Evolutionary conservation across 495 filamentous ascomycete genomes (phyloP).

Genomic region (Neurospora cerealis): DNA sequence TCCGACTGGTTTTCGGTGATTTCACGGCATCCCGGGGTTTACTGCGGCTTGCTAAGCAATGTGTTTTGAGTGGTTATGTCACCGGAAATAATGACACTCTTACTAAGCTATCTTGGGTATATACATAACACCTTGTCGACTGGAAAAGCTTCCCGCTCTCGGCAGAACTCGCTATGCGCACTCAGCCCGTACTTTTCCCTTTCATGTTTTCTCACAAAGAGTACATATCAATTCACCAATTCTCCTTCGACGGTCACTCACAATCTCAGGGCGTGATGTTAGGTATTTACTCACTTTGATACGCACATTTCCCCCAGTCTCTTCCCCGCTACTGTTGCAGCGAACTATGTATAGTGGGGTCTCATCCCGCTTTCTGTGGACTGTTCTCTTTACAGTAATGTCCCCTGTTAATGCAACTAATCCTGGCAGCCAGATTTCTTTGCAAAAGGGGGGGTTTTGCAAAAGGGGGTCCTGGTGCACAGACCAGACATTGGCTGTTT

Average conservation of each 20-base stretch:
- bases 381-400: neutral
- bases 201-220: neutral
- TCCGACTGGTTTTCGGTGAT: constrained; percentile 18
- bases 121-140: neutral
- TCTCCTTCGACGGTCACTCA: neutral
- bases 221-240: neutral
- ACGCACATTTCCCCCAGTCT: neutral
- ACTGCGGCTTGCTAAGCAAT: neutral
- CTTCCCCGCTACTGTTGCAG: neutral
- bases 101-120: neutral
- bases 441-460: too few species aligned
- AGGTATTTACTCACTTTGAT: neutral
- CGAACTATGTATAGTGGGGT: neutral
- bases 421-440: too few species aligned
- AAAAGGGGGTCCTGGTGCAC: too few species aligned
- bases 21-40: constrained; percentile 19
- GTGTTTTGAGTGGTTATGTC: neutral
- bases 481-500: too few species aligned
- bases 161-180: neutral
- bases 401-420: too few species aligned
- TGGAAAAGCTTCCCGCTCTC: neutral
- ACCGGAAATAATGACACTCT: neutral
- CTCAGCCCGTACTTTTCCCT: neutral
- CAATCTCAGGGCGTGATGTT: neutral
- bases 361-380: neutral